Conservation (phyloP, 345 rosid species). For the Salix purpurea region DNA sequence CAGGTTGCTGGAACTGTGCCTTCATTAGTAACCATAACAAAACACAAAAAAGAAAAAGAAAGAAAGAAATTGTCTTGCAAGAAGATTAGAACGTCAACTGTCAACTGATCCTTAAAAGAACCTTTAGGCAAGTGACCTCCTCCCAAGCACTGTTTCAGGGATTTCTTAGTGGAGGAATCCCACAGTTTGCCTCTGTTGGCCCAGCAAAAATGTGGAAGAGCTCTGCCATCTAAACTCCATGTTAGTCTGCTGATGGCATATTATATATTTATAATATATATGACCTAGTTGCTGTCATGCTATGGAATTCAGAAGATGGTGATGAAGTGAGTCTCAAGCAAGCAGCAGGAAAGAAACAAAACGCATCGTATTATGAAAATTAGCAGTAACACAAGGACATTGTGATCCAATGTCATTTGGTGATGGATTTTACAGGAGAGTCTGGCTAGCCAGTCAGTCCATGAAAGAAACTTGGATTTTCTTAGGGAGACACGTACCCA, state of each 20-base stretch:
- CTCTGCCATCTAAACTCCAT: neutral
- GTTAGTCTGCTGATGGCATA: neutral
- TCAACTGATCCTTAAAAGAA: neutral
- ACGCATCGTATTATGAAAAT: slow-evolving; percentile 28
- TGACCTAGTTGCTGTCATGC: neutral
- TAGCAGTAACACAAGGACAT: slow-evolving; percentile 26
- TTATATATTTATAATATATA: neutral
- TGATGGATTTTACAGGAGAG: slow-evolving; percentile 29
- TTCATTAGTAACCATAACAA: neutral
- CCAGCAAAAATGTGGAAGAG: neutral
- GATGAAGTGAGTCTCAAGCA: neutral
- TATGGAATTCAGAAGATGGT: neutral
- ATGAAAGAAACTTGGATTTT: slow-evolving; percentile 41
- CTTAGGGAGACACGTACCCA: slow-evolving; percentile 51
- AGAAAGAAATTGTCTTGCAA: neutral
- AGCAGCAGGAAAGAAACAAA: neutral
- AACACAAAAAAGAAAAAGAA: no score
- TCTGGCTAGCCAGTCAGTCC: slow-evolving; percentile 19
- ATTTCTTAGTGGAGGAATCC: neutral
- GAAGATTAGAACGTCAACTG: neutral
- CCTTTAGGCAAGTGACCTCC: neutral
- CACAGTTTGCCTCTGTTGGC: neutral
- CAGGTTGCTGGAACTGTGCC: neutral
- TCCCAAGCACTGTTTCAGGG: neutral
- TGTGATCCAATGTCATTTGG: slow-evolving; percentile 17